A percentile compares a stretch with the other conserved stretches of the same genome.
These are phyloP conservation scores for Andrographis paniculata DNA, from an alignment of 305 asterid species.

Conservation along the genomic window DNA sequence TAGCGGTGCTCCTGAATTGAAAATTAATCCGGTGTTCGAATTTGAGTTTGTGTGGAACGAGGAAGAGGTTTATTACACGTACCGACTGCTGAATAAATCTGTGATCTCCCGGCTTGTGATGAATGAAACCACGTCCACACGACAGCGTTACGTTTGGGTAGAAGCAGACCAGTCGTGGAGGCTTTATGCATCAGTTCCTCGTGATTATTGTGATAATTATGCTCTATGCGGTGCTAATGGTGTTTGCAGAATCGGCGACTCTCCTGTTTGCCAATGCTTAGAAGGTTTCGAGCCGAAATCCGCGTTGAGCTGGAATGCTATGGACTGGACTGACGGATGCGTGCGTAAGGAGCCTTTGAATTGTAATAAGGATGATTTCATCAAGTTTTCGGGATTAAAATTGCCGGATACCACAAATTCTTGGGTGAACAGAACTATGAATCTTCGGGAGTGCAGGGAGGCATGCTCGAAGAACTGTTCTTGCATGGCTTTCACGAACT, in stretches of 20 bases:
- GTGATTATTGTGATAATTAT: slow-evolving; percentile 3
- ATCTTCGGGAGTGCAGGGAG: slow-evolving; percentile 27
- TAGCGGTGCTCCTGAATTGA: slow-evolving; percentile 16
- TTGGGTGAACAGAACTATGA: slow-evolving; percentile 17
- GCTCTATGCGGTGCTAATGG: slow-evolving; percentile 30
- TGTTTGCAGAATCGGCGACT: slow-evolving; percentile 19
- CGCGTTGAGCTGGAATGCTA: slow-evolving; percentile 34
- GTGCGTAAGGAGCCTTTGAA: slow-evolving; percentile 24
- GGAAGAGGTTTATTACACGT: slow-evolving; percentile 20
- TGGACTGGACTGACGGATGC: slow-evolving; percentile 48
- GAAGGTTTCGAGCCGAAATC: slow-evolving; percentile 36
- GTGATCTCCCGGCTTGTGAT: slow-evolving; percentile 13
- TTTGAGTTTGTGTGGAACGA: slow-evolving; percentile 15
- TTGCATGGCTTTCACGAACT: slow-evolving; percentile 44
- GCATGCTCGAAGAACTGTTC: slow-evolving; percentile 44
- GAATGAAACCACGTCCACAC: slow-evolving; percentile 11
- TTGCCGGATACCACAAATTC: slow-evolving; percentile 35
- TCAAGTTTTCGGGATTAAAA: slow-evolving; percentile 28
- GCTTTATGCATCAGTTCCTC: background rate
- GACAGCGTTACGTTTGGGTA: slow-evolving; percentile 17
- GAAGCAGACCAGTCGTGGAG: slow-evolving; percentile 11
- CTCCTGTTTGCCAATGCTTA: slow-evolving; percentile 37
- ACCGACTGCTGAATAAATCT: slow-evolving; percentile 7
- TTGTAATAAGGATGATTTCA: slow-evolving; percentile 41
- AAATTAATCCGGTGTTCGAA: slow-evolving; percentile 9